Conservation (phyloP, 1,284 basidiomycete genomes). For the Boletus smithii region DNA sequence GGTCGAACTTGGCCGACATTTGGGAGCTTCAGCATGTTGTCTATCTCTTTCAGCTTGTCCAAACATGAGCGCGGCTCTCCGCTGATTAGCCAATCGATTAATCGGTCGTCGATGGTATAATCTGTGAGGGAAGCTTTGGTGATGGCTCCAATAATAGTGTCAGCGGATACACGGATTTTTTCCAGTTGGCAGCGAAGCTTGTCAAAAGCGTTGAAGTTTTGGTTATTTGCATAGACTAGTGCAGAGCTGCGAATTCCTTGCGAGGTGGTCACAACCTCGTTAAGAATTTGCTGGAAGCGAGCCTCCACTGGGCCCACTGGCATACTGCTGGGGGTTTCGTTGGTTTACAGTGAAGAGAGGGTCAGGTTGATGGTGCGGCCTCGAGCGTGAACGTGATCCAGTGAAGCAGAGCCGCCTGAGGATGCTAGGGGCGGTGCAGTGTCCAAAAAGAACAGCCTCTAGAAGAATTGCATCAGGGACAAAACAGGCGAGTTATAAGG, state of each 20-base stretch:
- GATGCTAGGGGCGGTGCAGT: no score
- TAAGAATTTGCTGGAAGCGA: not conserved
- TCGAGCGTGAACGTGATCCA: no score
- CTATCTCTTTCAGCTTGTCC: not conserved
- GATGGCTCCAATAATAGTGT: not conserved
- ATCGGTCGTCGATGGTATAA: not conserved
- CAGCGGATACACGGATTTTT: not conserved
- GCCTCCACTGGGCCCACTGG: not conserved
- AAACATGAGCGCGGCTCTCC: not conserved
- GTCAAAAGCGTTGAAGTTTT: not conserved
- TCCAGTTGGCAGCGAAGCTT: not conserved
- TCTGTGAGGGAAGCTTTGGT: not conserved
- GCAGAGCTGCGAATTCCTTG: not conserved
- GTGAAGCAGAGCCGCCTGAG: no score
- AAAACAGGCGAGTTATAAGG: no score
- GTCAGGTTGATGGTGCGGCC: no score
- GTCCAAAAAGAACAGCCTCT: no score
- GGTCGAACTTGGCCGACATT: not conserved
- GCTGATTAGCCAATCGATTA: not conserved
- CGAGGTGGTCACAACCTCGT: not conserved
- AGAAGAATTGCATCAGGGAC: no score
- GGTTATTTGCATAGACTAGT: not conserved
- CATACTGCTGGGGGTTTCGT: no score
- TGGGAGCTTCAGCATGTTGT: not conserved
- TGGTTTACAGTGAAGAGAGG: no score